Evolutionary conservation across 257 asterid genomes (phyloP).

Genomic region (Rhazya stricta): DNA sequence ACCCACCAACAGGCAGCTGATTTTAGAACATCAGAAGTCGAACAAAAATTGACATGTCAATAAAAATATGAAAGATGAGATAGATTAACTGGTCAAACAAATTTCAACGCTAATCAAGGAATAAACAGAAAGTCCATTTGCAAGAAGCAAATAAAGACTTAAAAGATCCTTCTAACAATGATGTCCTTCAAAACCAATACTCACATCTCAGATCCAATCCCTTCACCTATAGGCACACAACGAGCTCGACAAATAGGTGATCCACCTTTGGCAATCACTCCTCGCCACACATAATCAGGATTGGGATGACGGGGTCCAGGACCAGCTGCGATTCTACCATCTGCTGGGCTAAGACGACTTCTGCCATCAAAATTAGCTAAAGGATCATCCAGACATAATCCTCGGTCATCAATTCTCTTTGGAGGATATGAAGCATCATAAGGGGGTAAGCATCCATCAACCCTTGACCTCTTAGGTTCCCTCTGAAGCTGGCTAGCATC

Average conservation of each 20-base stretch:
- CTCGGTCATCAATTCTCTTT: constrained; percentile 40
- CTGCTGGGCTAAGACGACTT: constrained; percentile 24
- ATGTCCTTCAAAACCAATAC: constrained; percentile 27
- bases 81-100: neutral
- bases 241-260: constrained; percentile 90
- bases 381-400: constrained; percentile 40
- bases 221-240: constrained; percentile 79
- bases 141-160: constrained; percentile 7
- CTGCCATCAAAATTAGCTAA: constrained; percentile 22
- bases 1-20: neutral
- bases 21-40: neutral
- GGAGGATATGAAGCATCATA: constrained; percentile 35
- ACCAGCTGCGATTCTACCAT: constrained; percentile 36
- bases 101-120: neutral
- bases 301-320: constrained; percentile 44
- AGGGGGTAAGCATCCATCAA: constrained; percentile 32
- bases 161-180: neutral
- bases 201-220: constrained; percentile 64
- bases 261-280: constrained; percentile 93
- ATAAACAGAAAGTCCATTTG: neutral
- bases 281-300: constrained; percentile 74
- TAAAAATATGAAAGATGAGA: neutral
- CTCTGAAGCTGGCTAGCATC: constrained; percentile 63
- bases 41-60: neutral
- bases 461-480: constrained; percentile 81